Evolutionary conservation across 352 stramenopile species (phyloP), one percentile per base, ranked within the genome.

Genomic region (Thalassiosira allenii): DNA sequence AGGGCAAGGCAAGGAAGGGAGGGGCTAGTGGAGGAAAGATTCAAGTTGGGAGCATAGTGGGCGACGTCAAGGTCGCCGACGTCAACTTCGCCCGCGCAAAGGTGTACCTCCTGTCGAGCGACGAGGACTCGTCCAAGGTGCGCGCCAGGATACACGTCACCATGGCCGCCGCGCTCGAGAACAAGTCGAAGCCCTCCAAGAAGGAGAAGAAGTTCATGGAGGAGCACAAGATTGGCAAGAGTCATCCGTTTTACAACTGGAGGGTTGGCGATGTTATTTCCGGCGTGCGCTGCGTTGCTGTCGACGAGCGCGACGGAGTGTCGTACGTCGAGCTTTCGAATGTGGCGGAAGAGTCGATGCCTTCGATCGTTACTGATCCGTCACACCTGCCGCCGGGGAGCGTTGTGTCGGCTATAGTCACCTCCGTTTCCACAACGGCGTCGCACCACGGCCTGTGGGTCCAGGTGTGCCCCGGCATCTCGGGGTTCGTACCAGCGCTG

Each of bases 191-290:
- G 23, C 37, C 76, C 47, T 82, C 69, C 20, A 89, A 86, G 40
- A 75, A 81, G 47, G 73, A 79, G 33, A 81, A 75, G 49, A 37
- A 84, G 40, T 23, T 75, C 2, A 83, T 80, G 69, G 83, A 69
- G 33, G 54, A 75, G 3, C 64, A 86, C 51, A 82, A 91, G 62
- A 89, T 93, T 52, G 63, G 73, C 25, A 87, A 87, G 43, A 40
- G 40, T 47, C 91, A 95, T 75, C 89, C 89, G 44, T 95, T 95
- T 62, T 89, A 89, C 77, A 79, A 69, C n/a, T 84, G 86, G 74
- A 90, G 87, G 57, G 52, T 69, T 6, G 87, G 84, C 14, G 54
- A 86, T 52, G 67, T 87, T 9, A 67, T 95, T 34, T 20, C 59
- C 0, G 61, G 85, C 63, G 75, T 92, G 25, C 79, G 54, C 2